Evolutionary conservation across 805 yeast species (phyloP).

Genomic region (Helenozyma baotianmanensis): DNA sequence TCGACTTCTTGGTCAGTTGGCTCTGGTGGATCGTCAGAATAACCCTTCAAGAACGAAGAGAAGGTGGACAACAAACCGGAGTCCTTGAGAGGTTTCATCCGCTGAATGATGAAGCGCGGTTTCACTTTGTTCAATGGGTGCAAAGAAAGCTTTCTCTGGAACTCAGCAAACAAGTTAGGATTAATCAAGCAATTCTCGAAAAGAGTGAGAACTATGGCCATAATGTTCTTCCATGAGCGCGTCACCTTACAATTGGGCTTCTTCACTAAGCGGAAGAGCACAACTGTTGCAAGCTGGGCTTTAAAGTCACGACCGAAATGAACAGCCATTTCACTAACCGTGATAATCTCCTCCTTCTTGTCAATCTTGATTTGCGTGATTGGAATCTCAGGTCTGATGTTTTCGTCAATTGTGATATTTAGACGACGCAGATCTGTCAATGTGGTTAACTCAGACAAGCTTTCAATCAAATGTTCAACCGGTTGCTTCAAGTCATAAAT

Average conservation of each 20-base stretch:
- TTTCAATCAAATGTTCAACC: conserved; percentile 63
- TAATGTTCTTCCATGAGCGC: conserved; percentile 56
- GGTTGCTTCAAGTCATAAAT: conserved; percentile 52
- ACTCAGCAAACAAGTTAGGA: conserved; percentile 56
- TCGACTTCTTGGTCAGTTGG: conserved; percentile 94
- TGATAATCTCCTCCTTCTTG: conserved; percentile 52
- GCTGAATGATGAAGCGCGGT: conserved; percentile 62
- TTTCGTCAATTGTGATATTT: conserved; percentile 11
- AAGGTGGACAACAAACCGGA: conserved; percentile 83
- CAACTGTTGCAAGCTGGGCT: conserved; percentile 85
- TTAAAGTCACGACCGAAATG: conserved; percentile 86
- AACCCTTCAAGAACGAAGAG: conserved; percentile 86
- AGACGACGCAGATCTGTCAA: conserved; percentile 41
- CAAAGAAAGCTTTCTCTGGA: conserved; percentile 55
- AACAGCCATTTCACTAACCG: conserved; percentile 77
- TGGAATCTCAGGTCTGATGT: conserved; percentile 31
- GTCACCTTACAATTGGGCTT: conserved; percentile 50
- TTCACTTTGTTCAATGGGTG: conserved; percentile 54
- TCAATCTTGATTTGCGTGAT: conserved; percentile 40
- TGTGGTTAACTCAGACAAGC: conserved; percentile 65
- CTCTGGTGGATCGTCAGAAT: conserved; percentile 79
- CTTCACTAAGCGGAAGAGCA: conserved; percentile 71
- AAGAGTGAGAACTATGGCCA: conserved; percentile 57
- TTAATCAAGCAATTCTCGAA: conserved; percentile 69
- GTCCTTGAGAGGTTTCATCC: conserved; percentile 63